Evolutionary conservation across 345 rosid species (phyloP).

Genomic region (Draba incana): DNA sequence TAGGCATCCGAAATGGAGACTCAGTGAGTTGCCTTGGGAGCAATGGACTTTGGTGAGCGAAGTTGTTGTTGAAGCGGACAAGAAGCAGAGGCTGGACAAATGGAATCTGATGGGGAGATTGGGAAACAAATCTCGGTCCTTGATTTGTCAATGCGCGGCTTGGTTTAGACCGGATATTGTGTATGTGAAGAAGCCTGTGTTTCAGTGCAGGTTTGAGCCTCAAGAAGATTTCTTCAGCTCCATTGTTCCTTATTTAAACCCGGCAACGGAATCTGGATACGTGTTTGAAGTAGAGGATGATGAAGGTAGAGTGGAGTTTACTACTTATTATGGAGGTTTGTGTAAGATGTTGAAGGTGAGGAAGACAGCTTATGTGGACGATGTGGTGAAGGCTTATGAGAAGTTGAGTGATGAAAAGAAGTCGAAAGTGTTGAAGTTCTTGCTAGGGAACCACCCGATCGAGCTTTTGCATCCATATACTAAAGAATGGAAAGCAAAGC

Average conservation of each 20-base stretch:
- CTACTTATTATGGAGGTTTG: slow-evolving; percentile 81
- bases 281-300: slow-evolving; percentile 64
- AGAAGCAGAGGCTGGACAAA: slow-evolving; percentile 77
- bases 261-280: slow-evolving; percentile 62
- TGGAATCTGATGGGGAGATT: slow-evolving; percentile 95
- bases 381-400: slow-evolving; percentile 85
- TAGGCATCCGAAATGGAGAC: slow-evolving; percentile 89
- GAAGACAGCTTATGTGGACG: slow-evolving; percentile 88
- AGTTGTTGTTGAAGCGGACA: slow-evolving; percentile 71
- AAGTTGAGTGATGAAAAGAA: slow-evolving; percentile 79
- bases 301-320: slow-evolving; percentile 63
- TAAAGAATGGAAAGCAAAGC: slow-evolving; percentile 89
- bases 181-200: slow-evolving; percentile 90
- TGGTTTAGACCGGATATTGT: slow-evolving; percentile 96
- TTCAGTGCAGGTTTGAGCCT: slow-evolving; percentile 89
- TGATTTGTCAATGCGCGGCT: slow-evolving; percentile 79
- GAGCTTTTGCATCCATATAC: slow-evolving; percentile 87
- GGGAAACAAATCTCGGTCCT: slow-evolving; percentile 69
- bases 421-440: slow-evolving; percentile 68
- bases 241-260: slow-evolving; percentile 65
- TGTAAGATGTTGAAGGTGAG: slow-evolving; percentile 86
- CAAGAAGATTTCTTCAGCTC: slow-evolving; percentile 72
- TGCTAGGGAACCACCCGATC: slow-evolving; percentile 72
- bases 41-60: slow-evolving; percentile 96
- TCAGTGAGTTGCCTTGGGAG: slow-evolving; percentile 81